Conservation (phyloP, 306 rosid species). For the Glycine tomentella region DNA sequence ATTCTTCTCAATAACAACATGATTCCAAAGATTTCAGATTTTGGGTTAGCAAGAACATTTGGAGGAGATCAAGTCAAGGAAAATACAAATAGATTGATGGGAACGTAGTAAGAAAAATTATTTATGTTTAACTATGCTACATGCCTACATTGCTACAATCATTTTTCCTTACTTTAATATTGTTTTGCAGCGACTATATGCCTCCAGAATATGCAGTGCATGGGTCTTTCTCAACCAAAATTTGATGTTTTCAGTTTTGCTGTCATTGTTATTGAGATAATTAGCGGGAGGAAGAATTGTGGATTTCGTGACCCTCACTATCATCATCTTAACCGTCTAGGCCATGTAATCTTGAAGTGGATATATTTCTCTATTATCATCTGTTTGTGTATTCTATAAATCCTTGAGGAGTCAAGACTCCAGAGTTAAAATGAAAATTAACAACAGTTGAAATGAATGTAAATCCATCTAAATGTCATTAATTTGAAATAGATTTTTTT, state of each 20-base stretch:
- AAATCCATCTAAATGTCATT: not conserved
- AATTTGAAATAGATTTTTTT: not conserved
- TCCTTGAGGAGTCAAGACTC: too few relatives aligned
- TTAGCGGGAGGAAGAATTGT: constrained; percentile 29
- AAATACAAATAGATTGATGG: constrained; percentile 35
- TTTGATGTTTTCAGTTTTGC: constrained; percentile 36
- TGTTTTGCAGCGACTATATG: constrained; percentile 22
- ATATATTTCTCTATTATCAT: not conserved
- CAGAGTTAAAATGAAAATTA: too few relatives aligned
- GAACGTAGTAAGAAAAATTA: constrained; percentile 13
- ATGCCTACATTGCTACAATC: not conserved
- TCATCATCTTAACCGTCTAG: constrained; percentile 37
- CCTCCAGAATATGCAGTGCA: constrained; percentile 22
- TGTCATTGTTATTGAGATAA: constrained; percentile 33
- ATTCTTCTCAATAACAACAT: constrained; percentile 30
- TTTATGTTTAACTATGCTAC: not conserved
- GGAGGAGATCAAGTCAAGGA: constrained; percentile 26
- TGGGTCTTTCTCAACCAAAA: constrained; percentile 34
- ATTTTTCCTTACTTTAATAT: not conserved
- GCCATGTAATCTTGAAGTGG: constrained; percentile 13
- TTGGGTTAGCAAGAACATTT: constrained; percentile 36
- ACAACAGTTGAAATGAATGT: too few relatives aligned
- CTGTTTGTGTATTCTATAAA: not conserved
- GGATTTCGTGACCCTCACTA: constrained; percentile 6
- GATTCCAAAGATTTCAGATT: constrained; percentile 41